Conservation (phyloP, 768 basidiomycete species). For the Strobilomyces confusus region DNA sequence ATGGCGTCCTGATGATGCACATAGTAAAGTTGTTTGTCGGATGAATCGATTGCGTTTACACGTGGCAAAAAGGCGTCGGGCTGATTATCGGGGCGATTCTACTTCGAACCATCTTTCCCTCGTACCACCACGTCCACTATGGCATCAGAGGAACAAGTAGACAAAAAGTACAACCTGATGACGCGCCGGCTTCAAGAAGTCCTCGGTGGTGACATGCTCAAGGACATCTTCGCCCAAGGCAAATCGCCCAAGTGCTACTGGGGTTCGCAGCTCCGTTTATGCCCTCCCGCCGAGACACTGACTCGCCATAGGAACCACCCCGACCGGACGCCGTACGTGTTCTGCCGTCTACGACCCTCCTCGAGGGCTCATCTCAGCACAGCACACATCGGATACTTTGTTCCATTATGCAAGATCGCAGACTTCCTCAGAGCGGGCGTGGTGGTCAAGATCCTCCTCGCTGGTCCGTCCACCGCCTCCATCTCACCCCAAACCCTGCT, state of each 20-base stretch:
- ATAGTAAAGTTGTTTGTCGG: no score
- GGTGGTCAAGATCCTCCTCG: constrained; percentile 78
- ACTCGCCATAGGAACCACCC: constrained; percentile 67
- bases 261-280: constrained; percentile 49
- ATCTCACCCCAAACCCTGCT: not conserved
- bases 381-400: constrained; percentile 99
- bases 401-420: constrained; percentile 90
- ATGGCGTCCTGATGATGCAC: no score
- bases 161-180: constrained; percentile 72
- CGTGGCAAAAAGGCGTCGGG: not conserved
- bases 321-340: constrained; percentile 87
- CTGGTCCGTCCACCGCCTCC: constrained; percentile 43
- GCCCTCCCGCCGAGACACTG: not conserved
- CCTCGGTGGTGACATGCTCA: constrained; percentile 80
- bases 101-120: not conserved
- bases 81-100: not conserved
- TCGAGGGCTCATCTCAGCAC: constrained; percentile 3
- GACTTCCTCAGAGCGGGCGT: constrained; percentile 95
- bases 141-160: constrained; percentile 30
- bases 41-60: no score
- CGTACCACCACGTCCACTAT: constrained; percentile 16
- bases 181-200: constrained; percentile 84
- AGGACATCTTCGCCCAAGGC: constrained; percentile 73
- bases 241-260: constrained; percentile 83
- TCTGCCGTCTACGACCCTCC: not conserved